These are phyloP conservation scores for Entomortierella beljakovae DNA, from an alignment of 192 early-diverging fungal genomes.

Conservation along the genomic window DNA sequence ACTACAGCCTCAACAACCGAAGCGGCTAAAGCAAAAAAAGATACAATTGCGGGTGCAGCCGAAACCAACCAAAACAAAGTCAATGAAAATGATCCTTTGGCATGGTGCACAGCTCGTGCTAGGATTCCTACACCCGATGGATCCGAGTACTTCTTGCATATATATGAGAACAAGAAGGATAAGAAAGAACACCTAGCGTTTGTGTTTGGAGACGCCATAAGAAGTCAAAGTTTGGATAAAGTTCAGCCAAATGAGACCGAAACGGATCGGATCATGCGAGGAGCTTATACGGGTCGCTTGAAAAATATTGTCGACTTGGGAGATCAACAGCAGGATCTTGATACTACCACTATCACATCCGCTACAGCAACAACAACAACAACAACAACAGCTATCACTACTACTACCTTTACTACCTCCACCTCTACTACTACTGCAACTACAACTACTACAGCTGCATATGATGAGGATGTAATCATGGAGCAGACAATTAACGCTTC, in stretches of 20 bases:
- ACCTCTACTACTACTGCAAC: not conserved
- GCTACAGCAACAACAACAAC: slow-evolving; percentile 9
- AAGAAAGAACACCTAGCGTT: slow-evolving; percentile 94
- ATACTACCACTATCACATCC: not conserved
- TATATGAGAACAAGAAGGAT: slow-evolving; percentile 88
- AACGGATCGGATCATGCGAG: slow-evolving; percentile 81
- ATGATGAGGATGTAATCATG: slow-evolving; percentile 20
- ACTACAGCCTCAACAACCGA: not conserved
- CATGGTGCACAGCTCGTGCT: slow-evolving; percentile 69
- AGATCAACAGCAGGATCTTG: slow-evolving; percentile 5
- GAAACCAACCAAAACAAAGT: not conserved
- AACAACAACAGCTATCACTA: not conserved
- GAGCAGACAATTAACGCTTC: not conserved
- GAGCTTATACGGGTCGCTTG: slow-evolving; percentile 73
- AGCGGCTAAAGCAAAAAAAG: too few relatives aligned
- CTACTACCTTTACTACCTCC: not conserved
- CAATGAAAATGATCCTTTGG: slow-evolving; percentile 18
- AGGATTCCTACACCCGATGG: slow-evolving; percentile 83
- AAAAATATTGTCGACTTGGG: slow-evolving; percentile 1
- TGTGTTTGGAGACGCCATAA: slow-evolving; percentile 89
- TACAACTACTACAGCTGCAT: not conserved
- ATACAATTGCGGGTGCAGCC: not conserved
- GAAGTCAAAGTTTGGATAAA: slow-evolving; percentile 73
- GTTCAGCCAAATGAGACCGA: slow-evolving; percentile 77
- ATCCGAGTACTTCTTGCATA: slow-evolving; percentile 82